Percentiles rank a stretch among this genome's conserved stretches.
Conservation (phyloP, 352 stramenopile species). For the Phytophthora pisi region DNA sequence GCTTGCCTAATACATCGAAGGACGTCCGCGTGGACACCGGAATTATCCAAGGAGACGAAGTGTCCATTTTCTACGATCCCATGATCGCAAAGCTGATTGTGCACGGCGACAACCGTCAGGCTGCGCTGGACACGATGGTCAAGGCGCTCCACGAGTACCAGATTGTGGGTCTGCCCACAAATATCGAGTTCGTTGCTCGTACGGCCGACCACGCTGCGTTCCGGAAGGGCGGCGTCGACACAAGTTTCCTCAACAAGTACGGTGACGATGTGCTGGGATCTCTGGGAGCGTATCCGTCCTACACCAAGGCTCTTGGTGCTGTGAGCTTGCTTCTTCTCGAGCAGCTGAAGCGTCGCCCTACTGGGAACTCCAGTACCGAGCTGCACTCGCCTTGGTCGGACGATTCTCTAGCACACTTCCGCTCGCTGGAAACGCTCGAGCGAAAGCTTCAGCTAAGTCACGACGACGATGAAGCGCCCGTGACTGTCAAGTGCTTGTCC, state of each 20-base stretch:
- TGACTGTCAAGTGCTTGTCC: conserved; percentile 50
- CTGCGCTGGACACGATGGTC: conserved; percentile 86
- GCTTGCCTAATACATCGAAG: conserved; percentile 70
- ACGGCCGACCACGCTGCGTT: conserved; percentile 91
- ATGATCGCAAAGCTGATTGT: conserved; percentile 96
- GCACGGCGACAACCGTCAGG: conserved; percentile 84
- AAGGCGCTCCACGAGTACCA: conserved; percentile 91
- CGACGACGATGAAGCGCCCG: conserved; percentile 42
- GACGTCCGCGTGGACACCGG: conserved; percentile 91
- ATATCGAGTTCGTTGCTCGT: conserved; percentile 94
- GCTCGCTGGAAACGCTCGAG: conserved; percentile 60
- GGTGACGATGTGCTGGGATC: conserved; percentile 81
- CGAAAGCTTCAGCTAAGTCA: conserved; percentile 58
- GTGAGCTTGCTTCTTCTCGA: conserved; percentile 79
- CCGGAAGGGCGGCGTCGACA: conserved; percentile 89
- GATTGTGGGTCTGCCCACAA: conserved; percentile 93
- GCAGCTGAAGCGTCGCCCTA: conserved; percentile 42
- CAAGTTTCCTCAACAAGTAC: conserved; percentile 94
- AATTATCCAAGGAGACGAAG: conserved; percentile 87
- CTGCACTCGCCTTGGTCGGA: conserved; percentile 67
- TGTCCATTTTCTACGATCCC: conserved; percentile 94
- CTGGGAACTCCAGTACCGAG: conserved; percentile 48
- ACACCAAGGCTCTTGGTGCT: conserved; percentile 77
- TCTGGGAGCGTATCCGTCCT: conserved; percentile 50
- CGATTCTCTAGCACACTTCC: conserved; percentile 59